Evolutionary conservation across 2,329 filamentous ascomycete genomes (phyloP).

Genomic region (Aspergillus unguis): DNA sequence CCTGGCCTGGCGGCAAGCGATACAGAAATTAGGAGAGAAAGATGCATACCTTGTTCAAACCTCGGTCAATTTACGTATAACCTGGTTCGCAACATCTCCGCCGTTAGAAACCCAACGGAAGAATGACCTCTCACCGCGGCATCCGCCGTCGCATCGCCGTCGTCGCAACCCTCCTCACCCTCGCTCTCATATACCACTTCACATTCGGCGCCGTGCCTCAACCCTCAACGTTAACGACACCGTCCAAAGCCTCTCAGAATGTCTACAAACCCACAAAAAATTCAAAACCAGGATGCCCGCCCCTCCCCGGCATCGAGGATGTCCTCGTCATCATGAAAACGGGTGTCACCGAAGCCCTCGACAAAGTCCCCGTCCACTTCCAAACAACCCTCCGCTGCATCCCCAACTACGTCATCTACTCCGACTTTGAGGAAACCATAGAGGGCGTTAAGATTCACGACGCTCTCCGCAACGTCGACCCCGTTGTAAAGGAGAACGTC

Average conservation of each 20-base stretch:
- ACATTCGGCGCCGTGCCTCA: slow-evolving; percentile 51
- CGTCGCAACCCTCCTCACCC: slow-evolving; percentile 56
- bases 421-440: slow-evolving; percentile 55
- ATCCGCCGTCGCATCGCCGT: slow-evolving; percentile 39
- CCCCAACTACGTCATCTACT: slow-evolving; percentile 56
- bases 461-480: slow-evolving; percentile 46
- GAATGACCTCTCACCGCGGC: slow-evolving; percentile 43
- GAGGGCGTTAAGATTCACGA: slow-evolving; percentile 51
- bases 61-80: not conserved
- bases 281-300: slow-evolving; percentile 24
- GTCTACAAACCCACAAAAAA: not conserved
- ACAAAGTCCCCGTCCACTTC: slow-evolving; percentile 56
- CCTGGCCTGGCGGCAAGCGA: too few relatives aligned
- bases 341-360: slow-evolving; percentile 55
- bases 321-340: slow-evolving; percentile 58
- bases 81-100: not conserved
- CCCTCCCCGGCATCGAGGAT: slow-evolving; percentile 46
- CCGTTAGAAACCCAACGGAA: slow-evolving; percentile 6
- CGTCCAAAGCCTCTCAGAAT: slow-evolving; percentile 46
- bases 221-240: slow-evolving; percentile 6
- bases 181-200: slow-evolving; percentile 56
- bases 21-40: not conserved
- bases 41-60: not conserved
- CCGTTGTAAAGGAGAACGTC: slow-evolving; percentile 37
- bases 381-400: slow-evolving; percentile 55